These are phyloP conservation scores for Cyclocybe aegerita DNA, from an alignment of 768 basidiomycete genomes.

Conservation along the genomic window DNA sequence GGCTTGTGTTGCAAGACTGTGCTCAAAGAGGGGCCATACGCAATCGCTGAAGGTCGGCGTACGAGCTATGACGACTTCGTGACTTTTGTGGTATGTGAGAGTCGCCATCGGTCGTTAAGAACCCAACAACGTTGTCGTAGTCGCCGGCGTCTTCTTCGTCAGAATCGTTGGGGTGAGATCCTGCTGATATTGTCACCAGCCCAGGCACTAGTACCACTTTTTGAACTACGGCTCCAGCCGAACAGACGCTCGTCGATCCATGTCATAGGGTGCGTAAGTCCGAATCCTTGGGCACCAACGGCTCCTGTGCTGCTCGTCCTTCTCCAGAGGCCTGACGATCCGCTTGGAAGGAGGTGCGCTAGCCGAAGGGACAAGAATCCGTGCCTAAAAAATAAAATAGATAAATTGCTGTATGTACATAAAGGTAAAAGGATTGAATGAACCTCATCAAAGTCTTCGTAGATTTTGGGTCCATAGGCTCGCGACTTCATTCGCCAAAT, in stretches of 20 bases:
- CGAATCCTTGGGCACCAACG: conserved; percentile 82
- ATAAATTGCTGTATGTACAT: background rate
- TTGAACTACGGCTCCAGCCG: conserved; percentile 82
- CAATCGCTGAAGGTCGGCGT: conserved; percentile 78
- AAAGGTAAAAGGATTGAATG: background rate
- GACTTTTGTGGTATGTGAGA: conserved; percentile 30
- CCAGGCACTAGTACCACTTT: conserved; percentile 87
- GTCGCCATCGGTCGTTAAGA: conserved; percentile 34
- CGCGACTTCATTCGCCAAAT: conserved; percentile 81
- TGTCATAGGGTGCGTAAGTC: conserved; percentile 89
- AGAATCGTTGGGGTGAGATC: conserved; percentile 67
- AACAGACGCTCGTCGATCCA: conserved; percentile 95
- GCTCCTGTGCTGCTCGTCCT: conserved; percentile 80
- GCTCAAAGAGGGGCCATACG: conserved; percentile 35
- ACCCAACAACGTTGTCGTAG: conserved; percentile 84
- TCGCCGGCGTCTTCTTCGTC: conserved; percentile 90
- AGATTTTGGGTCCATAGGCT: conserved; percentile 82
- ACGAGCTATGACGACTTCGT: conserved; percentile 69
- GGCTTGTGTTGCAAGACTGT: background rate
- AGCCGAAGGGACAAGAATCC: conserved; percentile 80
- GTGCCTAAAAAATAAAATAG: conserved; percentile 45
- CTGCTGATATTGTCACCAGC: conserved; percentile 67
- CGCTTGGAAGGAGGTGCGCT: conserved; percentile 80
- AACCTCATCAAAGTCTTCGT: conserved; percentile 85
- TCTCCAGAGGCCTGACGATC: conserved; percentile 72